Evolutionary conservation across 1,139 yeast genomes (phyloP).

Genomic region (Scheffersomyces titani): DNA sequence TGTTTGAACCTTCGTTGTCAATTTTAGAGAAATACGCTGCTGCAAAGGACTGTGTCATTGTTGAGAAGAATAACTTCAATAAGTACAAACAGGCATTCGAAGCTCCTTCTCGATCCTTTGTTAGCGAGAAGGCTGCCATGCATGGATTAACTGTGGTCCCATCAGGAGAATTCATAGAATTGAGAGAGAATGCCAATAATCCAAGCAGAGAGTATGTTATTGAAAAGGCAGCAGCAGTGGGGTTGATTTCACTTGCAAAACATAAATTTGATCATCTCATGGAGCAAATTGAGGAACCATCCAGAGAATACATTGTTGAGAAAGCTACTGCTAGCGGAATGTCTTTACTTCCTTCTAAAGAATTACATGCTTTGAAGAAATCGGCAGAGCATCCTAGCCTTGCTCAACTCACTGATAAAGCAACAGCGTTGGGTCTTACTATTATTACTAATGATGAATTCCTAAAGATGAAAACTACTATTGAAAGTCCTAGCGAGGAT

Average conservation of each 20-base stretch:
- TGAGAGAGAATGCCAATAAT: constrained; percentile 23
- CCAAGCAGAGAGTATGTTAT: constrained; percentile 39
- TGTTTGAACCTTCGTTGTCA: constrained; percentile 10
- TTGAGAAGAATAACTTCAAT: constrained; percentile 6
- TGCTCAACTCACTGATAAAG: constrained; percentile 16
- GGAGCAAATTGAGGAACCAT: constrained; percentile 10
- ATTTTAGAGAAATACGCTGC: constrained; percentile 9
- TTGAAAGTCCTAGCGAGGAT: constrained; percentile 23
- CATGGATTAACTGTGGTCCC: constrained; percentile 17
- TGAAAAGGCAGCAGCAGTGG: constrained; percentile 27
- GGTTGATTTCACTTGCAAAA: constrained; percentile 19
- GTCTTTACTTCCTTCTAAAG: constrained; percentile 8
- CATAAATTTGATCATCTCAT: constrained; percentile 14
- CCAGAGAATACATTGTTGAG: constrained; percentile 13
- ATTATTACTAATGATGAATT: constrained; percentile 12
- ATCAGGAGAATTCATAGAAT: constrained; percentile 18
- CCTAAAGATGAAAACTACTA: constrained; percentile 8
- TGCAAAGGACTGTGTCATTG: constrained; percentile 6
- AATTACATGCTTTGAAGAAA: constrained; percentile 8
- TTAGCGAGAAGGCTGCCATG: constrained; percentile 14
- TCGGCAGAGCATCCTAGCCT: constrained; percentile 14
- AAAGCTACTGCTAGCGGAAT: constrained; percentile 7
- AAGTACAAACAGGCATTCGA: constrained; percentile 5
- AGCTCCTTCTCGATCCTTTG: constrained; percentile 13
- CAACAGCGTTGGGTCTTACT: constrained; percentile 4